Evolutionary conservation across 164 flowering plant species (phyloP).

Genomic region (Euptelea pleiosperma): DNA sequence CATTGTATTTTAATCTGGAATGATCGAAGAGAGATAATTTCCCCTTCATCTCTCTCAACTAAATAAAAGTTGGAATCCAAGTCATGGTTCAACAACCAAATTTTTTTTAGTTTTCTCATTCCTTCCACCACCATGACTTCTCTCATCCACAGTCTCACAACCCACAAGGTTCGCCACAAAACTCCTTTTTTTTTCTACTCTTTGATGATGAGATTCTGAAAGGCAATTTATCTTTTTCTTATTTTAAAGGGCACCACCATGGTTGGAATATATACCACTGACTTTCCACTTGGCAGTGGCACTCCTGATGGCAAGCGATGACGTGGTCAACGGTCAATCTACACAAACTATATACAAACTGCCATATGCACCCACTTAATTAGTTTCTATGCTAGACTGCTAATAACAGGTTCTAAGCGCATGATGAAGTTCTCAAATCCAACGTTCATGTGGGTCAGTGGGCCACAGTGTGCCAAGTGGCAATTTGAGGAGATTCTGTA

Average conservation of each 20-base stretch:
- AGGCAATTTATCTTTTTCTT: constrained; percentile 21
- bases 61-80: constrained; percentile 51
- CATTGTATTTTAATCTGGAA: too few species aligned
- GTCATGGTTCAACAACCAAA: constrained; percentile 58
- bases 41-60: constrained; percentile 24
- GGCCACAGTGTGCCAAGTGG: background rate
- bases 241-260: constrained; percentile 23
- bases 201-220: constrained; percentile 49
- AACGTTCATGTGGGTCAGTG: too few species aligned
- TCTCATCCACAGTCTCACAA: constrained; percentile 27
- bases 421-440: too few species aligned
- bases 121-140: constrained; percentile 23
- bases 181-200: constrained; percentile 36
- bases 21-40: constrained; percentile 20
- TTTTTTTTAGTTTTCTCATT: constrained; percentile 21
- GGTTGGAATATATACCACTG: constrained; percentile 34
- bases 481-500: too few species aligned
- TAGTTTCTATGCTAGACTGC: too few species aligned
- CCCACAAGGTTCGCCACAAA: constrained; percentile 53
- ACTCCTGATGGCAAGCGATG: constrained; percentile 16
- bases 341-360: constrained; percentile 11
- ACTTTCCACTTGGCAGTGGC: constrained; percentile 18
- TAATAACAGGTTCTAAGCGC: too few species aligned
- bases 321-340: constrained; percentile 18
- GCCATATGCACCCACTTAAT: too few species aligned